phyloP scores from a whole-genome alignment of 225 moss, liverwort and hornwort species.

The Pseudisothecium myosuroides region DNA sequence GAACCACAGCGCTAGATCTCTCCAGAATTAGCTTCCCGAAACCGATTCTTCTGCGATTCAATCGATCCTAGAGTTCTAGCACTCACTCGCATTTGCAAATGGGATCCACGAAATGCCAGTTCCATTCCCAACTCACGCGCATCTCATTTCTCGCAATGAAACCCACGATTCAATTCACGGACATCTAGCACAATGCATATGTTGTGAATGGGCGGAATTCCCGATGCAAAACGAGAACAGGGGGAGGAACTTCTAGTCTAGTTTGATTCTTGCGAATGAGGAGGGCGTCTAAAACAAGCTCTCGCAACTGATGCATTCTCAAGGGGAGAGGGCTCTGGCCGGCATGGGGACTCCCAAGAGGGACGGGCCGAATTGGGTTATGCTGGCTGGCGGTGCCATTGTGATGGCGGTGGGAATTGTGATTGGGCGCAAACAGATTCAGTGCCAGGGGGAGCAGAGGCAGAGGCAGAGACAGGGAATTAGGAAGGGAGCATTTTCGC shows the following conservation, averaged over 20 bases:
- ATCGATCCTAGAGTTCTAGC: not conserved
- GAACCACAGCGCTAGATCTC: not conserved
- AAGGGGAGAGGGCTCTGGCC: not conserved
- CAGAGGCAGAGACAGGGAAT: not conserved
- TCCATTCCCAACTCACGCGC: no score
- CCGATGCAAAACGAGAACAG: not conserved
- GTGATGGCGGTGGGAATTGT: slow-evolving; percentile 29
- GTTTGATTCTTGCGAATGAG: not conserved
- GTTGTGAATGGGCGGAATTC: not conserved
- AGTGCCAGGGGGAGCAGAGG: not conserved
- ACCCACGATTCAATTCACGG: not conserved
- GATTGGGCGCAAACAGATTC: slow-evolving; percentile 23
- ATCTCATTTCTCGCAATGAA: no score
- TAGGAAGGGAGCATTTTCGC: not conserved
- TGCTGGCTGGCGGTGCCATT: slow-evolving; percentile 23
- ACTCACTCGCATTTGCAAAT: not conserved
- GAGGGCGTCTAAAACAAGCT: not conserved
- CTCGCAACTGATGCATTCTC: slow-evolving; percentile 1
- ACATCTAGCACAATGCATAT: not conserved
- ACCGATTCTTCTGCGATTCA: not conserved
- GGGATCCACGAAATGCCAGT: not conserved
- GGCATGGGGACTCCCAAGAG: slow-evolving; percentile 5
- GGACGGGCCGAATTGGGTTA: slow-evolving; percentile 20
- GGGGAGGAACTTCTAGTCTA: not conserved
- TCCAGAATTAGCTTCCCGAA: not conserved